Conservation (phyloP, 2,329 filamentous ascomycete genomes). For the Claviceps paspali region DNA sequence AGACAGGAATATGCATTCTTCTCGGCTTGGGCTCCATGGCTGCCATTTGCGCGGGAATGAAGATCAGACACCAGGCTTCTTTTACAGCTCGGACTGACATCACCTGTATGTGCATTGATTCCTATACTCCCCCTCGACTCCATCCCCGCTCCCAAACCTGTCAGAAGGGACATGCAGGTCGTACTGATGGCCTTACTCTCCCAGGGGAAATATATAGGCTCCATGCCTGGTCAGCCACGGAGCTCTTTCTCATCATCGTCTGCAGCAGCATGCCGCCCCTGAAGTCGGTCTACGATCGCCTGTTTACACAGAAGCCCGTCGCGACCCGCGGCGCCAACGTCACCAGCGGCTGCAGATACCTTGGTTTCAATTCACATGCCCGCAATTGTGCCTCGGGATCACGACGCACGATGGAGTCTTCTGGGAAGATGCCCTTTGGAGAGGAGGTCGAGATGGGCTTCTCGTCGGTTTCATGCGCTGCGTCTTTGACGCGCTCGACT, state of each 20-base stretch:
- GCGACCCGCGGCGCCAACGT: background rate
- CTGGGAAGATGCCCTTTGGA: too few species aligned
- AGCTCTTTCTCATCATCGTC: constrained; percentile 5
- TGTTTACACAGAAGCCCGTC: background rate
- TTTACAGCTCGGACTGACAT: background rate
- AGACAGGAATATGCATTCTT: constrained; percentile 1
- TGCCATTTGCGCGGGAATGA: constrained; percentile 2
- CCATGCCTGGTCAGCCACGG: constrained; percentile 3
- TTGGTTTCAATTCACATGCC: background rate
- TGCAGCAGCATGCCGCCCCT: constrained; percentile 5
- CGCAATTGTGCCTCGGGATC: too few species aligned
- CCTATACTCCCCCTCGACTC: too few species aligned
- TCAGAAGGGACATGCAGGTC: too few species aligned
- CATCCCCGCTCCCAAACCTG: too few species aligned
- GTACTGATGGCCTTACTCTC: too few species aligned
- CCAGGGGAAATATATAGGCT: constrained; percentile 1
- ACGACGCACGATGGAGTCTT: too few species aligned
- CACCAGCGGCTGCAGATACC: background rate
- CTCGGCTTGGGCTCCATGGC: constrained; percentile 1
- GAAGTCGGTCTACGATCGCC: constrained; percentile 4
- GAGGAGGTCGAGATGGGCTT: too few species aligned
- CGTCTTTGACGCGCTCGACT: too few species aligned
- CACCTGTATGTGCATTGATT: background rate
- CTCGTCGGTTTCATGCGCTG: too few species aligned
- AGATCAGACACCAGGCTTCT: constrained; percentile 1